Evolutionary conservation across 192 early-diverging fungal species (phyloP).

Genomic region (Mortierella alpina): DNA sequence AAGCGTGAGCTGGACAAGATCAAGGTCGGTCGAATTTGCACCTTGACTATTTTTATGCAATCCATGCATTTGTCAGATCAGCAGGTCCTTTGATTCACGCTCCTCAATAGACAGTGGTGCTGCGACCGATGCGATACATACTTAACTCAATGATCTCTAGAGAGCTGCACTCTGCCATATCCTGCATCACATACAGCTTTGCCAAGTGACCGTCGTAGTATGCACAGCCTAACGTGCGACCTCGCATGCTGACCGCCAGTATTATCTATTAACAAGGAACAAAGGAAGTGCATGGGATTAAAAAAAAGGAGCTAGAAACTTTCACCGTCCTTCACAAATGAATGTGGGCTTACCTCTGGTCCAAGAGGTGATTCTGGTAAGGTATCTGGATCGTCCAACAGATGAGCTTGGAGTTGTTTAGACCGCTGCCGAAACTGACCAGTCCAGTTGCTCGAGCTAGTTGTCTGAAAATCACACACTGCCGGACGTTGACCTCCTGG

Average conservation of each 20-base stretch:
- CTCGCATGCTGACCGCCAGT: constrained; percentile 44
- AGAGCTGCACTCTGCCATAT: constrained; percentile 40
- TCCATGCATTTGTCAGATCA: not conserved
- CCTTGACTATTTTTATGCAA: constrained; percentile 31
- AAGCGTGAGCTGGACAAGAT: constrained; percentile 40
- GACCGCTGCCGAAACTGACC: too few relatives aligned
- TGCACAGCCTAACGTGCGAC: constrained; percentile 48
- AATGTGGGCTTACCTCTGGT: too few relatives aligned
- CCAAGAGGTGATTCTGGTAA: too few relatives aligned
- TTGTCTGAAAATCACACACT: too few relatives aligned
- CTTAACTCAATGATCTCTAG: constrained; percentile 28
- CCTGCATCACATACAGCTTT: constrained; percentile 58
- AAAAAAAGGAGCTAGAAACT: too few relatives aligned
- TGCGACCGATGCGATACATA: constrained; percentile 8
- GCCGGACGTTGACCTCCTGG: too few relatives aligned
- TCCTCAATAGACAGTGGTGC: not conserved
- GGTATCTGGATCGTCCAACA: too few relatives aligned
- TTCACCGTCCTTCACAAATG: too few relatives aligned
- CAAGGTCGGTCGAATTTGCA: constrained; percentile 45
- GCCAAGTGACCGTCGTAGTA: constrained; percentile 40
- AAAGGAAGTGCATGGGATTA: too few relatives aligned
- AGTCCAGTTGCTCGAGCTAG: too few relatives aligned
- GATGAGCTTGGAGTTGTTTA: too few relatives aligned
- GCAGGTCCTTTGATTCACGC: not conserved
- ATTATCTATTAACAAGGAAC: constrained; percentile 21